Base-by-base conservation (phyloP, 768 basidiomycete genomes). In the Lyophyllum semitale region DNA sequence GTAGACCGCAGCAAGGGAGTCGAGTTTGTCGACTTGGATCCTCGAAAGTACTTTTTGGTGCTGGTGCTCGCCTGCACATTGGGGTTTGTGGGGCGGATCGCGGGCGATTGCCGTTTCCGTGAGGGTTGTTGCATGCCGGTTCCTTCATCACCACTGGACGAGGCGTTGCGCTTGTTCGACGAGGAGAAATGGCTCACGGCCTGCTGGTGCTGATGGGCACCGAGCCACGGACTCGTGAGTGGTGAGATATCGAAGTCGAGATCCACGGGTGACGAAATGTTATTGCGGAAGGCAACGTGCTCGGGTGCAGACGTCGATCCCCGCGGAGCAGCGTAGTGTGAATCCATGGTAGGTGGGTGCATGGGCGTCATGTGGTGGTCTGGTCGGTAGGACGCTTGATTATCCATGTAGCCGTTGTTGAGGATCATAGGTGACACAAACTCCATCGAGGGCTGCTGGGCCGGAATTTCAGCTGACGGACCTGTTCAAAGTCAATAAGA, bases 161-260 rank as follows among this genome's bases (percentile, higher is more conserved):
- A 87, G 3, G 80, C 82, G 0, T 77, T 76, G 12, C 87, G 80
- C 57, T 89, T 88, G 54, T 74, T 78, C 15, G 66, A 51, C 7
- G 59, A 26, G 25, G 63, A 47, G 23, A 53, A 48, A 54, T 56
- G 46, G 25, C 40, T 52, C 52, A 60, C 53, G 33, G 43, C 62
- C 33, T 75, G 73, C 23, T 78, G 77, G 42, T 76, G 73, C 26
- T 78, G 76, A 48, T 81, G 77, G 4, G 89, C 81, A 4, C 84
- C 87, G 0, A 93, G 77, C 88, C 90, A 91, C 1, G 90, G 90
- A 59, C 89, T 91, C 0, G 89, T 89, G 20, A 93, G 73, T 0
- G 91, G 90, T 1, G 89, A 90, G 45, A 93, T 83, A 57, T 93
- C 87, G 54, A 86, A 78, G 54, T 87, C 89, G 25, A 88, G 68